These are phyloP conservation scores for Russula dissimulans DNA, from an alignment of 768 basidiomycete genomes.

Conservation along the genomic window DNA sequence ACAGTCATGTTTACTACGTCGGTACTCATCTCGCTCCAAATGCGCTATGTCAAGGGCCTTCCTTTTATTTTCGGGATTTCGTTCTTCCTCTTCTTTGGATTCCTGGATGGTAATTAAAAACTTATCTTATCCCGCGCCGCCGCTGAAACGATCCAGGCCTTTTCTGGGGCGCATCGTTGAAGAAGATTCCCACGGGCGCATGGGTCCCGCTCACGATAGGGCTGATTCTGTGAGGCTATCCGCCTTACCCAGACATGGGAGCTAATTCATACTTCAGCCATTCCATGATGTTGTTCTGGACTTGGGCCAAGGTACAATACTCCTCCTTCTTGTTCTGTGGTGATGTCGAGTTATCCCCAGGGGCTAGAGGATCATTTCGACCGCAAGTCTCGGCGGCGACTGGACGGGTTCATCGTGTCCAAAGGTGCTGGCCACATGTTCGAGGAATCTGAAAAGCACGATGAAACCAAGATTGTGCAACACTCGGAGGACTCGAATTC, in stretches of 20 bases:
- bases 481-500: neutral
- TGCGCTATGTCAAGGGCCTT: conserved; percentile 44
- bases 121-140: neutral
- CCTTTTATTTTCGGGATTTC: conserved; percentile 34
- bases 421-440: conserved; percentile 20
- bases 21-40: conserved; percentile 46
- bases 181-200: conserved; percentile 54
- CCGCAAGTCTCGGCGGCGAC: conserved; percentile 41
- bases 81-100: conserved; percentile 49
- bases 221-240: conserved; percentile 32
- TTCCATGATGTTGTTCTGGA: conserved; percentile 51
- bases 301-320: conserved; percentile 44
- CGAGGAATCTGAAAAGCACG: neutral
- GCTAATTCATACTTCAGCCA: conserved; percentile 24
- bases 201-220: conserved; percentile 62
- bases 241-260: neutral
- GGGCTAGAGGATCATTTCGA: conserved; percentile 56
- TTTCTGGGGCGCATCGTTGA: conserved; percentile 57
- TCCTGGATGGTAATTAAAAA: conserved; percentile 42
- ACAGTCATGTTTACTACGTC: conserved; percentile 60
- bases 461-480: neutral
- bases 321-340: neutral
- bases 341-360: conserved; percentile 14
- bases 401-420: conserved; percentile 43
- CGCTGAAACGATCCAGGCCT: conserved; percentile 25